Conservation (phyloP, 2,329 filamentous ascomycete species). For the Microsporum canis region DNA sequence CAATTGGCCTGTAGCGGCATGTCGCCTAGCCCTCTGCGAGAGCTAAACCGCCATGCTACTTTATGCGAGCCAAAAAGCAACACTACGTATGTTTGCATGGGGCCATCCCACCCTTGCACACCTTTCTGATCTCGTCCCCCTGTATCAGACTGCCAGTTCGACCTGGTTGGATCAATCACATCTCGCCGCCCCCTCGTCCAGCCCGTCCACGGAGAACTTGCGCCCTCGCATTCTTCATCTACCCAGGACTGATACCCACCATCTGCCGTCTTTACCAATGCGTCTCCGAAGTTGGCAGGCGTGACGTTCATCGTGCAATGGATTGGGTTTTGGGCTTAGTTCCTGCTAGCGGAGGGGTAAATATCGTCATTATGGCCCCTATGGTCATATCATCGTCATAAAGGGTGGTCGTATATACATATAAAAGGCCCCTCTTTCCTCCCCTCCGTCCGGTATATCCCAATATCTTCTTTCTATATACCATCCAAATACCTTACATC, state of each 20-base stretch:
- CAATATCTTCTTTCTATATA: neutral
- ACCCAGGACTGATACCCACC: neutral
- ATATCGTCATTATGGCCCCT: neutral
- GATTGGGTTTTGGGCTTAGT: slow-evolving; percentile 2
- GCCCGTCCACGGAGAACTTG: neutral
- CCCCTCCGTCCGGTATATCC: neutral
- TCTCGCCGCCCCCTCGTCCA: neutral
- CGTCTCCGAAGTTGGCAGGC: neutral
- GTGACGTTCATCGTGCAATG: slow-evolving; percentile 3
- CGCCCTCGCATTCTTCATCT: neutral
- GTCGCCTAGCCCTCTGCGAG: neutral
- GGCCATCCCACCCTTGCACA: neutral
- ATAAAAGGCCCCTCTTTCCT: neutral
- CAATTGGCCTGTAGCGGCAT: neutral
- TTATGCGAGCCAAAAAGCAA: neutral
- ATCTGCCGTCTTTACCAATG: neutral
- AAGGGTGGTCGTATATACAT: neutral
- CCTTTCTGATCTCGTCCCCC: neutral
- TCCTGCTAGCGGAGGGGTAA: neutral
- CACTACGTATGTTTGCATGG: neutral
- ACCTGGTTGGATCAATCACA: slow-evolving; percentile 3
- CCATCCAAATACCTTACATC: neutral
- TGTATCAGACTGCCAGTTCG: neutral
- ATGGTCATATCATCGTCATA: neutral
- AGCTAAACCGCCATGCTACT: neutral